phyloP scores from a whole-genome alignment of 192 early-diverging fungal species.

The Endogone sp. region DNA sequence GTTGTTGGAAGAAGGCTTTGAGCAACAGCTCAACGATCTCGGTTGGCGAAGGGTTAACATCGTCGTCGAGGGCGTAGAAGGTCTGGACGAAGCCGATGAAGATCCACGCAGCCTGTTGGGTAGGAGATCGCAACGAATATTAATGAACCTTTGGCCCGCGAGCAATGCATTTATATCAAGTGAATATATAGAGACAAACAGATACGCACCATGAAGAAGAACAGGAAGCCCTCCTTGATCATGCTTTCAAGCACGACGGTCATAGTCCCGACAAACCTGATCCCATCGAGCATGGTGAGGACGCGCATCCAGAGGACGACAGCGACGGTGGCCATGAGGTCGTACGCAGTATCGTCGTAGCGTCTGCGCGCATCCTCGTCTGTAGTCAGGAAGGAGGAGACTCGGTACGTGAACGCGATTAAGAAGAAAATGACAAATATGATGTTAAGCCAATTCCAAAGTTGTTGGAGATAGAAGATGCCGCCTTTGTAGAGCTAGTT shows the following conservation, averaged over 20 bases:
- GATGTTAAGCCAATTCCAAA: constrained; percentile 39
- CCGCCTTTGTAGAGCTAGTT: constrained; percentile 32
- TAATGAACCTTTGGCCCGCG: background rate
- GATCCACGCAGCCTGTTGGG: constrained; percentile 23
- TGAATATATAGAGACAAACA: background rate
- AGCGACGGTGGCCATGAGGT: constrained; percentile 25
- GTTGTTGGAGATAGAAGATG: constrained; percentile 28
- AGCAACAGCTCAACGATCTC: constrained; percentile 16
- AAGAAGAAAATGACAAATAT: constrained; percentile 32
- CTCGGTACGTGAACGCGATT: constrained; percentile 25
- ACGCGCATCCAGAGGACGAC: constrained; percentile 32
- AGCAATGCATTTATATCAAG: background rate
- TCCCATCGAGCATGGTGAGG: constrained; percentile 25
- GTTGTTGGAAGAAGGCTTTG: constrained; percentile 32
- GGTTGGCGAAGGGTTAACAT: constrained; percentile 2
- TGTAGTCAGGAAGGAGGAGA: constrained; percentile 11
- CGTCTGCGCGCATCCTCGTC: background rate
- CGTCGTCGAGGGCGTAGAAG: constrained; percentile 24
- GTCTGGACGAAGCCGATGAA: constrained; percentile 33
- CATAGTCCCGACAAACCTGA: constrained; percentile 33
- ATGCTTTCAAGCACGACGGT: constrained; percentile 36
- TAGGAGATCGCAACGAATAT: background rate
- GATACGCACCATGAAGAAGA: constrained; percentile 25
- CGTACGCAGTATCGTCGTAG: constrained; percentile 15
- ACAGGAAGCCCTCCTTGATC: constrained; percentile 39